phyloP scores from a whole-genome alignment of 2,329 filamentous ascomycete genomes.

The Alternaria sp. region DNA sequence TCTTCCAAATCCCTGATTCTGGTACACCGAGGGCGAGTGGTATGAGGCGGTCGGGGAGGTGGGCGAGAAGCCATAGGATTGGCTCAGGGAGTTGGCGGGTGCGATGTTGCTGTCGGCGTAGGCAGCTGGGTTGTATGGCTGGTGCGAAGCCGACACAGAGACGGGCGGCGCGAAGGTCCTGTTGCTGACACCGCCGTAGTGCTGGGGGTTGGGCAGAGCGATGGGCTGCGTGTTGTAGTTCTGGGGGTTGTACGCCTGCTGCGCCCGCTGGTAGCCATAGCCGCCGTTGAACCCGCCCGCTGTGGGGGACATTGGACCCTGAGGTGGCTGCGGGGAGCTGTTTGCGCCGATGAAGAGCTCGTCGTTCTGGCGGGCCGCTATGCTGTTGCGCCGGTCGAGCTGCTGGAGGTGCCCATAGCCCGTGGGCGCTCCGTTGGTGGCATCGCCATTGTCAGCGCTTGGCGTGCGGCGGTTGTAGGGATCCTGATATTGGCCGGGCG shows the following conservation, averaged over 20 bases:
- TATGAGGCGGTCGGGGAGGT: slow-evolving; percentile 40
- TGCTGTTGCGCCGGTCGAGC: slow-evolving; percentile 46
- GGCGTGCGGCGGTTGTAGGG: slow-evolving; percentile 61
- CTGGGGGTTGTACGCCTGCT: slow-evolving; percentile 66
- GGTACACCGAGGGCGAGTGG: slow-evolving; percentile 37
- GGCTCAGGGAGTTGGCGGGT: slow-evolving; percentile 40
- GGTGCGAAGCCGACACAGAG: slow-evolving; percentile 32
- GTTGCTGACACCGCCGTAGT: slow-evolving; percentile 55
- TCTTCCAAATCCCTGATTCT: slow-evolving; percentile 42
- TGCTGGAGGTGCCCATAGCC: slow-evolving; percentile 38
- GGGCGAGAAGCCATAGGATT: slow-evolving; percentile 47
- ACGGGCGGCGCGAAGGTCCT: slow-evolving; percentile 41
- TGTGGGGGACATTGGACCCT: slow-evolving; percentile 38
- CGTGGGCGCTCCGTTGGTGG: slow-evolving; percentile 59
- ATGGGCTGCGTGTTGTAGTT: slow-evolving; percentile 58
- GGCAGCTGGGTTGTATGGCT: slow-evolving; percentile 54
- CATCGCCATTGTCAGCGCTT: slow-evolving; percentile 80
- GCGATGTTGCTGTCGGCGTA: slow-evolving; percentile 47
- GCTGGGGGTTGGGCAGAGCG: slow-evolving; percentile 66
- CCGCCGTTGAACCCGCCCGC: slow-evolving; percentile 28
- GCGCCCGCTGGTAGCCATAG: slow-evolving; percentile 53
- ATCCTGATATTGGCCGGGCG: slow-evolving; percentile 45
- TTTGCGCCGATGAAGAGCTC: slow-evolving; percentile 66
- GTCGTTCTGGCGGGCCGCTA: slow-evolving; percentile 53
- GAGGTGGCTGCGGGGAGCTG: slow-evolving; percentile 37